Evolutionary conservation across 176 grass and related monocot species (phyloP).

Genomic region (Oryza officinalis): DNA sequence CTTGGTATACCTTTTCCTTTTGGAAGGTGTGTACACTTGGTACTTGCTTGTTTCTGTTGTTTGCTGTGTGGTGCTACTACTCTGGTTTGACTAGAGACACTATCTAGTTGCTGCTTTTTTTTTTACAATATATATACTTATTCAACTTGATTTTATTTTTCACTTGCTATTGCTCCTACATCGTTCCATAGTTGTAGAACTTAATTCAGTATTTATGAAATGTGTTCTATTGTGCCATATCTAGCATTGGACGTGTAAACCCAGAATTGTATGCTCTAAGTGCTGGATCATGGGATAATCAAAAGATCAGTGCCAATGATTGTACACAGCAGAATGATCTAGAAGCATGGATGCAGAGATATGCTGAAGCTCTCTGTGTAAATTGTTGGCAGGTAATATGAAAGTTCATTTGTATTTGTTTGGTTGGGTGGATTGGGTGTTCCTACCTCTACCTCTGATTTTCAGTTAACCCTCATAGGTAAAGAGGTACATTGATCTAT

Average conservation of each 20-base stretch:
- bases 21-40: slow-evolving; percentile 67
- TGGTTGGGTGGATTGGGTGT: background rate
- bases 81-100: slow-evolving; percentile 21
- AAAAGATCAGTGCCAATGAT: slow-evolving; percentile 36
- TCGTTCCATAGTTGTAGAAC: slow-evolving; percentile 9
- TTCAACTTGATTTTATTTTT: background rate
- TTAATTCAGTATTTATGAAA: background rate
- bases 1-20: slow-evolving; percentile 97
- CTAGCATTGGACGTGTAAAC: slow-evolving; percentile 92
- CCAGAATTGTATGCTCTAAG: slow-evolving; percentile 86
- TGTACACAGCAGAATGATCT: slow-evolving; percentile 55
- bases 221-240: slow-evolving; percentile 34
- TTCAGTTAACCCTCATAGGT: slow-evolving; percentile 55
- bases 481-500: slow-evolving; percentile 88
- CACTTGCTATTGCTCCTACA: background rate
- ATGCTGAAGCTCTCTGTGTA: slow-evolving; percentile 80
- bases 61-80: slow-evolving; percentile 26
- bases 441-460: slow-evolving; percentile 9
- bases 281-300: slow-evolving; percentile 68
- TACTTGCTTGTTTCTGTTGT: slow-evolving; percentile 23
- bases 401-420: slow-evolving; percentile 15
- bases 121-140: background rate
- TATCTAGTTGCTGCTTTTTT: background rate
- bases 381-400: slow-evolving; percentile 90
- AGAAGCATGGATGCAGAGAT: slow-evolving; percentile 76